Conservation (phyloP, 2,329 filamentous ascomycete genomes). For the Cercospora nicotianae region DNA sequence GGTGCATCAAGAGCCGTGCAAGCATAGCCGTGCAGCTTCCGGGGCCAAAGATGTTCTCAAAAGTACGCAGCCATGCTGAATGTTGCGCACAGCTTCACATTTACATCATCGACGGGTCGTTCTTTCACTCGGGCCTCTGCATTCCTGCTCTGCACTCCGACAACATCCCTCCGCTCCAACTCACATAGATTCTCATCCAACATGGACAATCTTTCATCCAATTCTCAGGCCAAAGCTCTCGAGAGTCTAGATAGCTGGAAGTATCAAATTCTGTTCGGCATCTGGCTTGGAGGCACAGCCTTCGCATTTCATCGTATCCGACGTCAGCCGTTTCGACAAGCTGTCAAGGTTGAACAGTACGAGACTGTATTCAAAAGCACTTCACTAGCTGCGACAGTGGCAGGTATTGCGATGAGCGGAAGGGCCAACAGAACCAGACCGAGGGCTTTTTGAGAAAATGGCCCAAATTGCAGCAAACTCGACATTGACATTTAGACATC, state of each 20-base stretch:
- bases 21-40: neutral
- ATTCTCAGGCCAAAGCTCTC: neutral
- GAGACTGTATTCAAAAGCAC: constrained; percentile 43
- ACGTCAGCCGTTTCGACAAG: constrained; percentile 38
- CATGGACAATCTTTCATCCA: neutral
- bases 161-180: neutral
- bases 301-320: constrained; percentile 39
- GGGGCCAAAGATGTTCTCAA: neutral
- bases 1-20: neutral
- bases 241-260: constrained; percentile 27
- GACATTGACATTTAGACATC: neutral
- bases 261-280: constrained; percentile 36
- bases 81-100: neutral
- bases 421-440: constrained; percentile 6
- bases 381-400: constrained; percentile 28
- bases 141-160: neutral
- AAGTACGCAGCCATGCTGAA: neutral
- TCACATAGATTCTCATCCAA: neutral
- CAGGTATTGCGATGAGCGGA: constrained; percentile 22
- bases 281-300: constrained; percentile 34
- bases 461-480: neutral
- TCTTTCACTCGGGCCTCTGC: neutral
- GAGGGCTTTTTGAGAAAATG: neutral
- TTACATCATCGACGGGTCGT: constrained; percentile 1
- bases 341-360: constrained; percentile 41